Conservation (phyloP, 305 asterid genomes). For the Rubia tinctorum region DNA sequence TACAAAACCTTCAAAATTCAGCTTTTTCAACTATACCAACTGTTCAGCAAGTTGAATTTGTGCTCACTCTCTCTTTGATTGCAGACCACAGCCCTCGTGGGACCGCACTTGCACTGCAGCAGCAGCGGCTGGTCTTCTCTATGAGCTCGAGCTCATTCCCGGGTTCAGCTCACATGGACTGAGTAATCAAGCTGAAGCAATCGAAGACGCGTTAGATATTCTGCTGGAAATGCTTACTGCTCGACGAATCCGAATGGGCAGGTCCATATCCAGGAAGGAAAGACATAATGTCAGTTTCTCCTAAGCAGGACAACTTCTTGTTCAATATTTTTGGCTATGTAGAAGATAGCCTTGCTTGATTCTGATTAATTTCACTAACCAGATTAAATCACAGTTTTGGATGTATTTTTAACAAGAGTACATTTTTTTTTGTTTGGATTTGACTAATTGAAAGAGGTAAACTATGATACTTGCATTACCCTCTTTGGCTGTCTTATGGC, state of each 20-base stretch:
- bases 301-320: background rate
- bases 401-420: no score
- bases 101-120: slow-evolving; percentile 12
- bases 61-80: slow-evolving; percentile 16
- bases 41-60: background rate
- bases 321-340: background rate
- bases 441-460: no score
- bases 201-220: background rate
- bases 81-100: slow-evolving; percentile 25
- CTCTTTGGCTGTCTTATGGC: no score
- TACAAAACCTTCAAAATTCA: background rate
- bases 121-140: slow-evolving; percentile 57
- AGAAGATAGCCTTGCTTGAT: background rate
- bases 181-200: background rate
- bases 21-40: background rate
- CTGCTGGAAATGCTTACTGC: slow-evolving; percentile 6
- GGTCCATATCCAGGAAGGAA: slow-evolving; percentile 5
- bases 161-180: slow-evolving; percentile 17
- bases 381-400: slow-evolving; percentile 15
- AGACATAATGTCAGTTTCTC: background rate
- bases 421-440: no score
- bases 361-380: slow-evolving; percentile 24
- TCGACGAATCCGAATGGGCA: background rate
- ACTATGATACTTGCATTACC: no score
- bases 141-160: slow-evolving; percentile 66